Evolutionary conservation across 2,329 filamentous ascomycete species (phyloP), one percentile per base, ranked within the genome.

Genomic region (Capronia americana): DNA sequence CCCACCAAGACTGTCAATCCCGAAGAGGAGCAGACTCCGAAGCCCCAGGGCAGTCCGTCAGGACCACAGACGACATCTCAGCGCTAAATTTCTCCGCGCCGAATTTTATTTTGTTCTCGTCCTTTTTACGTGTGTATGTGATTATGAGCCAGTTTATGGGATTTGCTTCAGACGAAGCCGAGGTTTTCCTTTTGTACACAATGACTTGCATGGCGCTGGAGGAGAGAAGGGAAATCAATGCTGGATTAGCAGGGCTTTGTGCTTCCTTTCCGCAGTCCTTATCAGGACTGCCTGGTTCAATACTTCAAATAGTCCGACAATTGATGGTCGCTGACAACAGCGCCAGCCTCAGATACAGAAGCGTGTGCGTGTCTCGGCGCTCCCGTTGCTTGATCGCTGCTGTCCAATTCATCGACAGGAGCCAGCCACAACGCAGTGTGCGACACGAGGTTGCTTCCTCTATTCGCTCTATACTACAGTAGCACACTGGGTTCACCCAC

Each of bases 141-240:
- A 69, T 64, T 56, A 66, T 61, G 57, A 70, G 32, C 28, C 30
- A 59, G 34, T 68, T 64, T 57, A 57, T 62, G 57, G 38, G 38
- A 64, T 66, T 66, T 68, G 60, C 57, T 70, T 34, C 56, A 50
- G 61, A 57, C 38, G 53, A 63, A 57, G 51, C 60, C 59, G 57
- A 63, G 46, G 46, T 44, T 61, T 54, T 61, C 68, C 64, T 67
- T 70, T 67, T 71, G 65, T 68, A 57, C 56, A 65, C 57, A 63
- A 67, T 59, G 55, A 67, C 59, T 58, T 69, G 69, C 67, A 69
- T 55, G 69, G 69, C 69, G 69, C 65, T 71, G 69, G 68, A 57
- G 69, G 68, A 56, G 58, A 62, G 58, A 64, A 56, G 32, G 30
- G 54, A 59, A 57, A 50, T 55, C 24, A 51, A 24, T 51, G 24